These are phyloP conservation scores for Strigomonas culicis DNA, from an alignment of 208 protist species.

Conservation along the genomic window DNA sequence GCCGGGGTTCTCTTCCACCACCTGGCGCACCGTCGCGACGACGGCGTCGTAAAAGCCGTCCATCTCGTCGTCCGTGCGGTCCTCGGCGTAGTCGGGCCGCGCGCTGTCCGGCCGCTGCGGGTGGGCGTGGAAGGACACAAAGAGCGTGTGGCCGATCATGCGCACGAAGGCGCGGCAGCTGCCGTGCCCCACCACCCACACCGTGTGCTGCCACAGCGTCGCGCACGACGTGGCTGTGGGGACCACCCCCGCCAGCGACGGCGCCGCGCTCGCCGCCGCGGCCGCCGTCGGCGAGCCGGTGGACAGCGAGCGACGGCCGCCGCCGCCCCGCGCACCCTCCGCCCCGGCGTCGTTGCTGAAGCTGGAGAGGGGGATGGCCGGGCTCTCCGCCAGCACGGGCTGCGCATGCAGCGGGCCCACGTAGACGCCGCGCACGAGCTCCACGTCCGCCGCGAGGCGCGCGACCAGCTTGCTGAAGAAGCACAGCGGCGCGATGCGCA, in stretches of 20 bases:
- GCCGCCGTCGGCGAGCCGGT: too few species aligned
- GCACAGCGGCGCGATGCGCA: slow-evolving; percentile 63
- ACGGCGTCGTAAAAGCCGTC: slow-evolving; percentile 63
- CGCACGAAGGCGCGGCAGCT: slow-evolving; percentile 59
- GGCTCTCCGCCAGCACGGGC: slow-evolving; percentile 7
- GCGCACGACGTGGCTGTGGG: neutral
- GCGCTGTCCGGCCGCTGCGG: slow-evolving; percentile 9
- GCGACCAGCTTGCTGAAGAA: slow-evolving; percentile 74
- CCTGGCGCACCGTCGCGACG: slow-evolving; percentile 40
- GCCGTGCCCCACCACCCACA: slow-evolving; percentile 19
- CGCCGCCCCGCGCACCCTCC: neutral
- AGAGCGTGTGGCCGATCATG: slow-evolving; percentile 74
- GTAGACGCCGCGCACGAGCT: neutral
- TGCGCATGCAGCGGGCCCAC: slow-evolving; percentile 2
- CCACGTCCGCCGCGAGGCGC: slow-evolving; percentile 22
- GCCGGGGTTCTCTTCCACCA: slow-evolving; percentile 65
- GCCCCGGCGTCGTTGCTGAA: neutral
- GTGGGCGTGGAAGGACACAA: slow-evolving; percentile 70
- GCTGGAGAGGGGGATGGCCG: slow-evolving; percentile 2
- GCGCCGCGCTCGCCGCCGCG: neutral
- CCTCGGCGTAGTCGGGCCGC: neutral
- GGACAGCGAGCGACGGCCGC: too few species aligned
- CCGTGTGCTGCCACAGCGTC: slow-evolving; percentile 25
- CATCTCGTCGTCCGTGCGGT: slow-evolving; percentile 10
- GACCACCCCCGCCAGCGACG: neutral